phyloP scores from a whole-genome alignment of 169 alveolate genomes.

The Plasmodium cynomolgi region DNA sequence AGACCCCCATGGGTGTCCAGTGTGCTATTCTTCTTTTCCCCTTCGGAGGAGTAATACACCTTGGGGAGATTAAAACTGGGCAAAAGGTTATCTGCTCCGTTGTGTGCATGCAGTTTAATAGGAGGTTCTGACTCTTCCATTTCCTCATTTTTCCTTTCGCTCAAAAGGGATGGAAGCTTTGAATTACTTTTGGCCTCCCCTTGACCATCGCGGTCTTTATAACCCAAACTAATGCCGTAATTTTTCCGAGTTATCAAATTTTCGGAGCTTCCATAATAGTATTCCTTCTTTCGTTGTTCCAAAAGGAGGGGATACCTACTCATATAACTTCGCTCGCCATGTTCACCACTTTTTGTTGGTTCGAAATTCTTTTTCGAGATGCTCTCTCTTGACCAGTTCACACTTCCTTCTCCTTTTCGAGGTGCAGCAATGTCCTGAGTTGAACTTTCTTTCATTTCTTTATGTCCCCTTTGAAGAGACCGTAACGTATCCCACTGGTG shows the following conservation, averaged over 20 bases:
- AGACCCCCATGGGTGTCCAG: neutral
- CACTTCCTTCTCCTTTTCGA: neutral
- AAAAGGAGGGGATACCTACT: neutral
- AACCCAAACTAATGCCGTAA: neutral
- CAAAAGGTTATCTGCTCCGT: neutral
- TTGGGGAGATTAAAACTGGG: neutral
- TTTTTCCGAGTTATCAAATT: neutral
- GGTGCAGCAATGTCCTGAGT: neutral
- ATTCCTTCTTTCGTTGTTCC: neutral
- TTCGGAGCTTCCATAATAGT: neutral
- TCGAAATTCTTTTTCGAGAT: neutral
- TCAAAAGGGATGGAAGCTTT: neutral
- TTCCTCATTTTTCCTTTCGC: neutral
- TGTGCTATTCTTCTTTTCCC: neutral
- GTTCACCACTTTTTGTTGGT: neutral
- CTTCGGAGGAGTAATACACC: neutral
- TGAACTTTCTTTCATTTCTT: neutral
- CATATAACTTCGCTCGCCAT: neutral
- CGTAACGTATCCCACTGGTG: neutral
- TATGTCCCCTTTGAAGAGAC: neutral
- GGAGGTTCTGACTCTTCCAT: constrained; percentile 24
- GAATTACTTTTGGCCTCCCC: neutral
- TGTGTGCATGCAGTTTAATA: neutral
- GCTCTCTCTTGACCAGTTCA: neutral
- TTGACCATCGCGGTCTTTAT: neutral